Base-by-base conservation (phyloP, 495 filamentous ascomycete genomes). In the Parmelia sp. region DNA sequence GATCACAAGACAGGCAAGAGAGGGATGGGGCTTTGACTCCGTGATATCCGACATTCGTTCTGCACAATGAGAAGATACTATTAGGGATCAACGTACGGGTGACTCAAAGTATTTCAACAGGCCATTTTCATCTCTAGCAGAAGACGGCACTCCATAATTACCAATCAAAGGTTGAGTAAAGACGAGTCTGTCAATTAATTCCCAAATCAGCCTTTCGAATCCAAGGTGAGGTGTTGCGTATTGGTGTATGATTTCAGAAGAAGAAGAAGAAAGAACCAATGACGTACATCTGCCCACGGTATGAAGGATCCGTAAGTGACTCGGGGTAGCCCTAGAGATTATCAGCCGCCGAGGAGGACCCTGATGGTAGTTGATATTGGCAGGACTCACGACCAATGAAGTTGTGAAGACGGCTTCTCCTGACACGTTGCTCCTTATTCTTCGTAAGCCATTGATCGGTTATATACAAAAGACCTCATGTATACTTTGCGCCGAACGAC, bases 151-250 rank as follows among this genome's bases (percentile, higher is more conserved):
- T 70, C 94, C 94, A 72, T 99, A 99, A 80, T 99, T 99, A 68
- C 94, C 94, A 75, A 99, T 96, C 67, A 99, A 79, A n/a, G 94
- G 94, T 74, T 96, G 91, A 61, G 94, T 99, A 82, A 99, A 96
- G 71, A 97, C 93, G 0, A 71, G 56, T 12, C 33, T 58, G 33
- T 1, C 17, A 14, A 31, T 4, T 21, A 27, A 31, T 7, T 19
- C 27, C 4, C 2, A 10, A 0, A 33, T 53, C 49, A 53, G 49
- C 7, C 37, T 31, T 29, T 33, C 31, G 19, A 37, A 17, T n/a
- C 7, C 31, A 37, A 58, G 31, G 14, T 0, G 17, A 25, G 36
- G 10, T 19, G 12, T 14, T 51, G 56, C 56, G 9, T 9, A 11
- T 39, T 35, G 31, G n/a, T 17, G 11, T 12, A n/a, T 25, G 12